Conservation (phyloP, 2,329 filamentous ascomycete genomes). For the Calonectria montana region DNA sequence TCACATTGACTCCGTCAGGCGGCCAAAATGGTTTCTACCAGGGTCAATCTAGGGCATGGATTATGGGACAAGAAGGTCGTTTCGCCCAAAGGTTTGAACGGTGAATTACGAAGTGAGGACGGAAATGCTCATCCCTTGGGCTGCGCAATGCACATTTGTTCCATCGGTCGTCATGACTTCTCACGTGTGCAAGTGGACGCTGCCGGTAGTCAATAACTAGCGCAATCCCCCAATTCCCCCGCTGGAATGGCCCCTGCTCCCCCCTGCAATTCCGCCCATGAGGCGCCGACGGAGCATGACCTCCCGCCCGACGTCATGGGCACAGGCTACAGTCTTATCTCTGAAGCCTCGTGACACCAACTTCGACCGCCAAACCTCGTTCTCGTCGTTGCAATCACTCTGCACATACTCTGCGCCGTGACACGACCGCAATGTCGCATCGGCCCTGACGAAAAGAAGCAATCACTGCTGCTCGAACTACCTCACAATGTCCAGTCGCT, state of each 20-base stretch:
- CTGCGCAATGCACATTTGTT: neutral
- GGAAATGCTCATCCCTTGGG: neutral
- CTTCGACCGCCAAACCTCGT: neutral
- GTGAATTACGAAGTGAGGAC: too few species aligned
- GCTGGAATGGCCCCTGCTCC: neutral
- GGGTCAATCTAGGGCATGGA: neutral
- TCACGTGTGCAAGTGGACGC: neutral
- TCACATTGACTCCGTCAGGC: neutral
- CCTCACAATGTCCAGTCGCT: conserved; percentile 49
- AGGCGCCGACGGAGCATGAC: neutral
- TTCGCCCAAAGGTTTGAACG: neutral
- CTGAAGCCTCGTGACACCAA: neutral
- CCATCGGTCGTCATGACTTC: neutral
- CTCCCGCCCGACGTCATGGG: neutral
- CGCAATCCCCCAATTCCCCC: neutral
- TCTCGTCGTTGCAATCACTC: neutral
- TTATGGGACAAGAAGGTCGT: neutral
- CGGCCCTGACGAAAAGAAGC: neutral
- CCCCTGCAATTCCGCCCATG: neutral
- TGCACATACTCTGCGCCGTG: neutral
- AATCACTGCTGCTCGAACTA: neutral
- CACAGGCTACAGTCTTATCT: neutral
- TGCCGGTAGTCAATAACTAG: too few species aligned
- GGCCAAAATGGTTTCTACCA: neutral
- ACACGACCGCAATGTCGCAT: conserved; percentile 7